Conservation (phyloP, 164 flowering plant genomes). For the Tetracentron sinense region DNA sequence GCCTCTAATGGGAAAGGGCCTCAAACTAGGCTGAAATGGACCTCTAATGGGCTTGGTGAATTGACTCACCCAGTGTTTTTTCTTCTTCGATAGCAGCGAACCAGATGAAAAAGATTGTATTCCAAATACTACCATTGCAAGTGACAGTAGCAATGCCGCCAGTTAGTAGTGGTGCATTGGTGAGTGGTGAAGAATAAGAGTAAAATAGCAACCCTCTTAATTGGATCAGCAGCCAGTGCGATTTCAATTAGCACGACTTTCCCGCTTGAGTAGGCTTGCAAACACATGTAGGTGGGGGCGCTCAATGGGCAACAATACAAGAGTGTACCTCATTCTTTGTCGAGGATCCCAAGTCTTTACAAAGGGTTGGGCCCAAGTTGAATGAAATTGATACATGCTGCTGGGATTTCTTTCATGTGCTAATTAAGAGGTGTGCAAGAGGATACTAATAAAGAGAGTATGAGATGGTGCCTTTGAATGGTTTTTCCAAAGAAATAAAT, state of each 20-base stretch:
- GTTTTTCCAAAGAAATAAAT: neutral
- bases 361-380: conserved; percentile 82
- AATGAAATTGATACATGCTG: conserved; percentile 75
- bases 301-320: conserved; percentile 60
- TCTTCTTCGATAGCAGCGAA: no score
- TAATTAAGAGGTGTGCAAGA: conserved; percentile 86
- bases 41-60: no score
- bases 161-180: no score
- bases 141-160: no score
- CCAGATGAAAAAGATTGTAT: no score
- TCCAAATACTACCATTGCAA: no score
- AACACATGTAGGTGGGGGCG: conserved; percentile 85
- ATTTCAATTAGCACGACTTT: no score
- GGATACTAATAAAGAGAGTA: conserved; percentile 56
- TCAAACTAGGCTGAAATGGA: no score
- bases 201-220: conserved; percentile 59
- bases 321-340: conserved; percentile 63
- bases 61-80: no score
- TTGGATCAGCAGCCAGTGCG: conserved; percentile 84
- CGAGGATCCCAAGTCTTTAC: conserved; percentile 55
- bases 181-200: no score
- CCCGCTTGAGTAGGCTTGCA: no score
- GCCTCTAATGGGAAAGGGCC: no score
- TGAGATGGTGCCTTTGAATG: conserved; percentile 19
- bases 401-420: conserved; percentile 90